Conservation (phyloP, 2,329 filamentous ascomycete species). For the Colletotrichum sp. region DNA sequence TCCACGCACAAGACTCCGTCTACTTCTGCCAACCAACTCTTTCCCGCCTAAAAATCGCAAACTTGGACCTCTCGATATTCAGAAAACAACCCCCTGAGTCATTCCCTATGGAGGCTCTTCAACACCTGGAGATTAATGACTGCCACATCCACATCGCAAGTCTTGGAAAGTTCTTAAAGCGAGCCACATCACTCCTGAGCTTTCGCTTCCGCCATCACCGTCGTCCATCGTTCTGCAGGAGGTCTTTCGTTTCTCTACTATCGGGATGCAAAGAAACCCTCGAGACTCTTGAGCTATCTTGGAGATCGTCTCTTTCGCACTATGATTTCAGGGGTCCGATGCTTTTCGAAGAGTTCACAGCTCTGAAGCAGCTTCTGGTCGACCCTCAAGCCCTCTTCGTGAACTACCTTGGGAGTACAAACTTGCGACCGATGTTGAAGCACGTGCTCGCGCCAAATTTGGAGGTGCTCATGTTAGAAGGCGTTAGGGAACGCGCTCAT, state of each 20-base stretch:
- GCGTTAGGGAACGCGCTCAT: accelerated
- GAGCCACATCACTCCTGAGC: neutral
- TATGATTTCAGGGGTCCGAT: neutral
- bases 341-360: neutral
- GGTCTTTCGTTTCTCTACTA: neutral
- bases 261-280: neutral
- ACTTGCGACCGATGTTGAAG: neutral
- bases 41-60: neutral
- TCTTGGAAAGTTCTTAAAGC: neutral
- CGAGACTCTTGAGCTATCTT: neutral
- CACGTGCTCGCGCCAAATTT: neutral
- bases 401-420: neutral
- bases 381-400: neutral
- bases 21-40: neutral
- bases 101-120: neutral
- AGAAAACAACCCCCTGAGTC: neutral
- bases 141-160: neutral
- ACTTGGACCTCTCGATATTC: neutral
- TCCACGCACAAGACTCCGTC: neutral
- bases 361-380: neutral
- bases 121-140: neutral
- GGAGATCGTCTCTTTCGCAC: neutral
- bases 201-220: neutral
- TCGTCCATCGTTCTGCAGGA: neutral
- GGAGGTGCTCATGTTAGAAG: neutral